phyloP scores from a whole-genome alignment of 768 basidiomycete species.

The Suillus tomentosus region DNA sequence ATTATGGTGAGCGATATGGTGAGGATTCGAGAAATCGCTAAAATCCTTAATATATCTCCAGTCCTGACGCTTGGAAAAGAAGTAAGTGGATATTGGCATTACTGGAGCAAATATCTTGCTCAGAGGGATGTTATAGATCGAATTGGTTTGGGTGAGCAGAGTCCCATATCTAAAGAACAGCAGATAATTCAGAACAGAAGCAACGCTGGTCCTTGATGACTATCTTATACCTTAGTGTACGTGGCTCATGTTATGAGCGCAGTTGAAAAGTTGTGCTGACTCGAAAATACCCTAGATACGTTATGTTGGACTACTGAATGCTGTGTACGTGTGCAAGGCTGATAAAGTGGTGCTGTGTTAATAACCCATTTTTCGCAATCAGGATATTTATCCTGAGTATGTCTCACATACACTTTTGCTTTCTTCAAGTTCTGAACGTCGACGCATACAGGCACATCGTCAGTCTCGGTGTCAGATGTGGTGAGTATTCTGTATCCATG shows the following conservation, averaged over 20 bases:
- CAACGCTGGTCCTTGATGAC: not conserved
- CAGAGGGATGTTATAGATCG: not conserved
- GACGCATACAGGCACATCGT: not conserved
- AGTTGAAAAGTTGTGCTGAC: not conserved
- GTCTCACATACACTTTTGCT: not conserved
- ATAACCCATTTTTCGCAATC: not conserved
- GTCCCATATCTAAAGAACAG: not conserved
- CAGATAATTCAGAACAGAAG: not conserved
- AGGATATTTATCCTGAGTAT: not conserved
- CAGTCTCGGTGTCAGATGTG: not conserved
- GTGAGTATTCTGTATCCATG: not conserved
- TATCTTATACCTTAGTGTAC: not conserved
- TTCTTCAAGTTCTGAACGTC: not conserved
- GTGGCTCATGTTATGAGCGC: not conserved
- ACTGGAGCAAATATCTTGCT: not conserved
- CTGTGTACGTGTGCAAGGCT: not conserved
- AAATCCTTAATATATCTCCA: not conserved
- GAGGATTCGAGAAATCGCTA: not conserved
- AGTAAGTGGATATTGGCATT: not conserved
- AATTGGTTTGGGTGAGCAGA: constrained; percentile 1
- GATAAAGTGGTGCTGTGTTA: not conserved
- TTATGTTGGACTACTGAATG: not conserved
- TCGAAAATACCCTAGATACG: not conserved
- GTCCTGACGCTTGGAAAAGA: not conserved
- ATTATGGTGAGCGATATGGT: not conserved